These are phyloP conservation scores for Penicillium parvum DNA, from an alignment of 495 filamentous ascomycete genomes.

Conservation along the genomic window DNA sequence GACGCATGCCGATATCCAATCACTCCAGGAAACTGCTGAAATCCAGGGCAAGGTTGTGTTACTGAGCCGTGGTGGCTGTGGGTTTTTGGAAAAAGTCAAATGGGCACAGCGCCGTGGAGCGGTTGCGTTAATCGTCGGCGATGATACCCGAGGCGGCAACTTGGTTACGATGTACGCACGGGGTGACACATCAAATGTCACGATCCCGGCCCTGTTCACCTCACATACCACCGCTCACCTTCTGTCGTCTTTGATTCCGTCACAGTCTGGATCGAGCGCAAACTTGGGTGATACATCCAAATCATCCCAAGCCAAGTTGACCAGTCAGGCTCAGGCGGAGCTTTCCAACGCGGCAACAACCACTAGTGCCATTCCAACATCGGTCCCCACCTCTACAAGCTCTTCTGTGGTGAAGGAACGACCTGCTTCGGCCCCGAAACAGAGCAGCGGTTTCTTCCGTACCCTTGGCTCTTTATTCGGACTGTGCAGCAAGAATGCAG, in stretches of 20 bases:
- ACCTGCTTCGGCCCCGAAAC: slow-evolving; percentile 13
- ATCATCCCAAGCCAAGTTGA: slow-evolving; percentile 17
- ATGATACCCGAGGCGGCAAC: slow-evolving; percentile 78
- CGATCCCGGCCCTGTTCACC: slow-evolving; percentile 91
- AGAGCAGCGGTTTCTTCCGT: slow-evolving; percentile 51
- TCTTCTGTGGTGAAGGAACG: slow-evolving; percentile 19
- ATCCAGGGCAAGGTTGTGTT: slow-evolving; percentile 90
- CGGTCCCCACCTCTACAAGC: slow-evolving; percentile 25
- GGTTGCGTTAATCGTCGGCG: slow-evolving; percentile 86
- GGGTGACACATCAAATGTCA: slow-evolving; percentile 90
- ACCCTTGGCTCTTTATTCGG: slow-evolving; percentile 53
- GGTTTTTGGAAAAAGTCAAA: slow-evolving; percentile 93
- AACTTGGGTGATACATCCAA: slow-evolving; percentile 45
- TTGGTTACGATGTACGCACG: slow-evolving; percentile 95
- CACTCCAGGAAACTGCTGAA: slow-evolving; percentile 88
- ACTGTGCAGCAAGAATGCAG: slow-evolving; percentile 31
- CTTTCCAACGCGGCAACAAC: slow-evolving; percentile 22
- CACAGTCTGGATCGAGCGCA: slow-evolving; percentile 55
- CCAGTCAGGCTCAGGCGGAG: slow-evolving; percentile 18
- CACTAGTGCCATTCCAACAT: slow-evolving; percentile 16
- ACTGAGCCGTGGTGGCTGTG: slow-evolving; percentile 87
- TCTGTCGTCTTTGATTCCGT: slow-evolving; percentile 81
- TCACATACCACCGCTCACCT: slow-evolving; percentile 92
- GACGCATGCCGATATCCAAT: slow-evolving; percentile 88
- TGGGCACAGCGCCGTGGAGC: slow-evolving; percentile 92